Conservation (phyloP, 2,329 filamentous ascomycete species). For the Mycosphaerella sp. region DNA sequence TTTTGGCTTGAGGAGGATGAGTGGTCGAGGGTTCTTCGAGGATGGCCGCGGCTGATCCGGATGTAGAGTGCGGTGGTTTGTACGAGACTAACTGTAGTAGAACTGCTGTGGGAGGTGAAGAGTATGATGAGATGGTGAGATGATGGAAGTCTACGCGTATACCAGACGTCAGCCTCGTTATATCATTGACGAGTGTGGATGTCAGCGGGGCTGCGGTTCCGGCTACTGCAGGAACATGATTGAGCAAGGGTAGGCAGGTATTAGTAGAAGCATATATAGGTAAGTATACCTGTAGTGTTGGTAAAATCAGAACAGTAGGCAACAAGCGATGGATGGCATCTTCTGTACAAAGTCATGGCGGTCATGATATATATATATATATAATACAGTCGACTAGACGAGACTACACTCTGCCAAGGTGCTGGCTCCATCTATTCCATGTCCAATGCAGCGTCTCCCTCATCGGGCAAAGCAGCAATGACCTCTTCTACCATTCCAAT, state of each 20-base stretch:
- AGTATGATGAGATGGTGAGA: too few relatives aligned
- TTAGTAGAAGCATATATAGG: background rate
- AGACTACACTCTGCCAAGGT: conserved; percentile 3
- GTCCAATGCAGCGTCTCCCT: conserved; percentile 38
- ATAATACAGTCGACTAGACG: background rate
- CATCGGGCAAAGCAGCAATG: conserved; percentile 56
- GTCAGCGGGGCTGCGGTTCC: background rate
- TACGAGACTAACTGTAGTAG: too few relatives aligned
- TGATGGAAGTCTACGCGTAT: too few relatives aligned
- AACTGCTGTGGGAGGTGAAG: too few relatives aligned
- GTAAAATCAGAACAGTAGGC: too few relatives aligned
- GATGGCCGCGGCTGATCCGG: too few relatives aligned
- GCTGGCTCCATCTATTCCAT: conserved; percentile 19
- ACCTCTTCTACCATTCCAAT: conserved; percentile 71
- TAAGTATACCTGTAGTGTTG: too few relatives aligned
- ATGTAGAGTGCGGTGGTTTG: too few relatives aligned
- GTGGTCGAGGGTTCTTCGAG: too few relatives aligned
- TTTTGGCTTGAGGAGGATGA: too few relatives aligned
- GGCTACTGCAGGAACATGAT: conserved; percentile 5
- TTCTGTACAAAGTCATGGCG: background rate
- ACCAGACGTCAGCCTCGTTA: too few relatives aligned
- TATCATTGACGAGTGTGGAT: too few relatives aligned
- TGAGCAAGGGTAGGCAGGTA: conserved; percentile 4
- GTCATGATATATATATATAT: background rate
- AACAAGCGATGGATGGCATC: background rate